Percentiles rank a stretch among this genome's conserved stretches.
Conservation (phyloP, 2,329 filamentous ascomycete genomes). For the Colletotrichum lindemuthianum region DNA sequence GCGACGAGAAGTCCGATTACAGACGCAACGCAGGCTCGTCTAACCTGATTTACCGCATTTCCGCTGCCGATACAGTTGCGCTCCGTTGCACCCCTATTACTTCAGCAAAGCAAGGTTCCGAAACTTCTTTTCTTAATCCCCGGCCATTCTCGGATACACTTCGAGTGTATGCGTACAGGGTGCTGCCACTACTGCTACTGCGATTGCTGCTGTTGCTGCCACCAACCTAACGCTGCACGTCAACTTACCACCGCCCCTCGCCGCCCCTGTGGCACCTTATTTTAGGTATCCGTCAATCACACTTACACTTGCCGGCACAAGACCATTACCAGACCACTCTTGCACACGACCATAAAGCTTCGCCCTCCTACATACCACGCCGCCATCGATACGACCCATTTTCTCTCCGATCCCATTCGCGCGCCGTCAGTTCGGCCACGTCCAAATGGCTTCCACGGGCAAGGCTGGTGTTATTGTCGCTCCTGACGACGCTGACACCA, state of each 20-base stretch:
- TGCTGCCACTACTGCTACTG: background rate
- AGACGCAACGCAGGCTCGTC: too few species aligned
- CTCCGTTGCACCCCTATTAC: slow-evolving; percentile 24
- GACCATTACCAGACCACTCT: background rate
- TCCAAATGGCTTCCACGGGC: slow-evolving; percentile 55
- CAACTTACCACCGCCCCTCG: slow-evolving; percentile 23
- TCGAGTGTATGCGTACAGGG: background rate
- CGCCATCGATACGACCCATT: slow-evolving; percentile 27
- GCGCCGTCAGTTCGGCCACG: slow-evolving; percentile 19
- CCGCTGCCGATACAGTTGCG: background rate
- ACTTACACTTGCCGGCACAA: slow-evolving; percentile 29
- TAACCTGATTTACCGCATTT: too few species aligned
- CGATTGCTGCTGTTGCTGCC: background rate
- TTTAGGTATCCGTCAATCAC: slow-evolving; percentile 35
- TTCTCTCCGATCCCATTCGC: slow-evolving; percentile 15
- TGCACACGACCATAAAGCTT: slow-evolving; percentile 33
- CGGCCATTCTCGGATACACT: slow-evolving; percentile 18
- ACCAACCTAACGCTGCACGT: background rate
- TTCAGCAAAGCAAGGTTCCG: slow-evolving; percentile 35
- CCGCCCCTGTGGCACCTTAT: slow-evolving; percentile 34
- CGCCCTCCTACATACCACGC: slow-evolving; percentile 16
- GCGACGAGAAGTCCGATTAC: background rate
- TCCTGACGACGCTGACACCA: slow-evolving; percentile 59
- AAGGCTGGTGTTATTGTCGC: slow-evolving; percentile 68
- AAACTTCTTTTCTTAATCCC: slow-evolving; percentile 24